Evolutionary conservation across 306 rosid genomes (phyloP), one percentile per base, ranked within the genome.

Genomic region (Echinosophora koreensis): DNA sequence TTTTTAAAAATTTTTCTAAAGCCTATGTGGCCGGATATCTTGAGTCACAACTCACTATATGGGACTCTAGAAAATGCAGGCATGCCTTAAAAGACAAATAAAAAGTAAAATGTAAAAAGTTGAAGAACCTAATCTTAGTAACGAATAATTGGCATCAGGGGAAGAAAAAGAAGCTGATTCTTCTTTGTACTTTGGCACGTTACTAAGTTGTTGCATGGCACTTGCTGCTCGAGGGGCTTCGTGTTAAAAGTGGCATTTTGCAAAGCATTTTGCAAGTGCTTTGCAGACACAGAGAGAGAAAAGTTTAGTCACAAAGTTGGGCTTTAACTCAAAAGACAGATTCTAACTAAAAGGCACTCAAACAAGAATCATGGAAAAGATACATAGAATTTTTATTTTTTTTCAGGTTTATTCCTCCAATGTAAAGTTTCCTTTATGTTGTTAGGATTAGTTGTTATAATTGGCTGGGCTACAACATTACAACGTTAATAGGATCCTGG

Each of bases 111-210:
- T 27, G 66, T 73, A 64, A 73, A 61, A 74, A 83, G 72, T 69
- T 68, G 77, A 78, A 81, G 77, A 84, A 77, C 71, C 85, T 66
- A 47, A 64, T 73, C 79, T 39, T 62, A 17, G 57, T 62, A 32
- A 69, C 28, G 54, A 56, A 79, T 56, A 37, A 47, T 32, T 70
- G 30, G 42, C 63, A 17, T 46, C 39, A 17, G 17, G 76, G 17
- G 44, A 67, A 15, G 18, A 41, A 62, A 41, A 68, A 50, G 27
- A 62, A 75, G 39, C 4, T 15, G 77, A 81, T 49, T 75, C 77
- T 60, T 56, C 72, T 55, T 68, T 54, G 73, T 68, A 69, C 58
- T 74, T 62, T 50, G 57, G 67, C 52, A 81, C 73, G 44, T 58
- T 57, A 66, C 22, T 74, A 49, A 18, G 30, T 73, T 13, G 46